A percentile compares a stretch with the other conserved stretches of the same genome.
phyloP scores from a whole-genome alignment of 257 asterid species.

The Ocimum tenuiflorum region DNA sequence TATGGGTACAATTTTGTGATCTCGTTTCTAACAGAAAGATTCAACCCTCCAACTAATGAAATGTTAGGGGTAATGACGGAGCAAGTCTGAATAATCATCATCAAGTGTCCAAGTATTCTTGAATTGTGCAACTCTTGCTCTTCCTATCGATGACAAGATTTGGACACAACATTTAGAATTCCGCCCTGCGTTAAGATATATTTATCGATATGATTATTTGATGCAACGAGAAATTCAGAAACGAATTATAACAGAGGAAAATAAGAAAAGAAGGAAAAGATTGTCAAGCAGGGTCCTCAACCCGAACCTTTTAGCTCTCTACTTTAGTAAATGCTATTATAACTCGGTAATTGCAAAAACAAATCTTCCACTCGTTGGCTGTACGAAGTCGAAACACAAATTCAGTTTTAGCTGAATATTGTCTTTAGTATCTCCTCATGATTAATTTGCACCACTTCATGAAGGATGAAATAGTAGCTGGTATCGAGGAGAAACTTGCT shows the following conservation, averaged over 20 bases:
- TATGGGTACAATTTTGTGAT: no score
- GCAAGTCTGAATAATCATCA: neutral
- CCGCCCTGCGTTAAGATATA: no score
- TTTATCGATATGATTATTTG: neutral
- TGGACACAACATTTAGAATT: no score
- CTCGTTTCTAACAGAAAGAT: no score
- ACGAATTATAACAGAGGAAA: no score
- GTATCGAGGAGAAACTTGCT: slow-evolving; percentile 65
- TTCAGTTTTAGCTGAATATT: neutral
- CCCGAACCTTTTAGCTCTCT: no score
- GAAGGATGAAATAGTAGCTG: slow-evolving; percentile 62
- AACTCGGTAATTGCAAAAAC: no score
- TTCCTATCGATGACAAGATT: no score
- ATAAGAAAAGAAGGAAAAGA: no score
- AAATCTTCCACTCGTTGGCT: neutral
- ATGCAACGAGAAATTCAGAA: neutral
- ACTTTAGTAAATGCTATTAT: no score
- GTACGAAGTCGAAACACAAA: neutral
- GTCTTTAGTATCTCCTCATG: neutral
- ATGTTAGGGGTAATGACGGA: neutral
- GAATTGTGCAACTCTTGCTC: neutral
- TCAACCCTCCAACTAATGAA: no score
- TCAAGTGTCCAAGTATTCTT: neutral
- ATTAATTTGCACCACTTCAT: neutral
- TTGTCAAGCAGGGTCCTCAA: no score